Evolutionary conservation across 2,329 filamentous ascomycete genomes (phyloP).

Genomic region (Ascochyta fabae): DNA sequence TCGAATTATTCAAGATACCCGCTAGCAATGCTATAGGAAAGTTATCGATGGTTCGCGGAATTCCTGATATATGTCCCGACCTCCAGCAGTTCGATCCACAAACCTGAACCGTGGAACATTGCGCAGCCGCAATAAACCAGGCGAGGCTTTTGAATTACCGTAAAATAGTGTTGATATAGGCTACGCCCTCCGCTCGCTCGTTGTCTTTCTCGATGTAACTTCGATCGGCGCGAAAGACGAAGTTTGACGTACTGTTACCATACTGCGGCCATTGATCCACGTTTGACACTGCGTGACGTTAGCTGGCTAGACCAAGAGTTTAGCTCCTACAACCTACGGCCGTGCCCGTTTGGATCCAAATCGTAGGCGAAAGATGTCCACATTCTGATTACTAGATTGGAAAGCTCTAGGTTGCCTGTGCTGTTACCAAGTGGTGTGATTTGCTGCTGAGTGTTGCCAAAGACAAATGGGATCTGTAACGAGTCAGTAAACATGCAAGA

Average conservation of each 20-base stretch:
- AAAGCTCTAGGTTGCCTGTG: constrained; percentile 29
- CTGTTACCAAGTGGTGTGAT: constrained; percentile 37
- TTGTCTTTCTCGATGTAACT: constrained; percentile 37
- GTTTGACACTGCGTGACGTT: constrained; percentile 17
- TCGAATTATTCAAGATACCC: too few species aligned
- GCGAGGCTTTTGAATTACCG: constrained; percentile 6
- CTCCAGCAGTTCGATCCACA: too few species aligned
- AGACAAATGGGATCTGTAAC: constrained; percentile 37
- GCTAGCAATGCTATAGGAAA: too few species aligned
- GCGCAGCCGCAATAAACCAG: too few species aligned
- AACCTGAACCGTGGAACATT: too few species aligned
- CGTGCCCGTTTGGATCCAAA: constrained; percentile 39
- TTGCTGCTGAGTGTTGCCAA: constrained; percentile 36
- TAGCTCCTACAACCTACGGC: constrained; percentile 14
- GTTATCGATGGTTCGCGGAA: too few species aligned
- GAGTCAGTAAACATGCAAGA: not conserved
- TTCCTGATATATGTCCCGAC: too few species aligned
- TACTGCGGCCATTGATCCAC: constrained; percentile 31
- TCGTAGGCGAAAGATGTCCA: constrained; percentile 42
- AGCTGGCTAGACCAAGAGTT: not conserved
- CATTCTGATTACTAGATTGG: constrained; percentile 36
- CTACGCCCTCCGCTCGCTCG: constrained; percentile 29
- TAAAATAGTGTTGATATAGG: constrained; percentile 34
- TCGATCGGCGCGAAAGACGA: constrained; percentile 36
- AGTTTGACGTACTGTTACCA: constrained; percentile 26